Evolutionary conservation across 306 rosid genomes (phyloP), one percentile per base, ranked within the genome.

Genomic region (Glycine soja): DNA sequence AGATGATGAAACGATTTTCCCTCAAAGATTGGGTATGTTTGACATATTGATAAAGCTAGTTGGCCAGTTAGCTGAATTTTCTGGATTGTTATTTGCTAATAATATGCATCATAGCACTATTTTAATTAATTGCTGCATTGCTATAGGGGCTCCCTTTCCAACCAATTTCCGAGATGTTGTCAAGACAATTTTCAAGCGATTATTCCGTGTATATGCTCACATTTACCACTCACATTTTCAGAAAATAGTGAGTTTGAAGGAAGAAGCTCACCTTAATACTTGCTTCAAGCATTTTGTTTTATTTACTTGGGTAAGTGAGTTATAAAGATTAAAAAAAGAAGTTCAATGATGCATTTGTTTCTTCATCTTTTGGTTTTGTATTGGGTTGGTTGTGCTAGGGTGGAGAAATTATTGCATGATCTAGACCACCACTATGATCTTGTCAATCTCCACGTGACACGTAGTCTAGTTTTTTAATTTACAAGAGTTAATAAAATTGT

Each of bases 241-340:
- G 78, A 91, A 90, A 89, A 94, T 94, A 45, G 88, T 92, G 75
- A 88, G 92, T 82, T 85, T 94, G 89, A 94, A 91, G 87, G 98
- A 94, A 86, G 95, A 94, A 86, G 98, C 98, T 77, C 98, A 94
- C 79, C 88, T 94, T 50, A 94, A 94, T 63, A 94, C 98, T 65
- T 94, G 97, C 93, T 91, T 94, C 86, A 94, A 94, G 89, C 98
- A 94, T 81, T 94, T 94, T 83, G 91, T 94, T 80, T 89, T 94
- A 57, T 94, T 91, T 80, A 91, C 93, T 8, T 91, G 97, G 85
- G 98, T 94, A 80, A 90, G 94, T 81, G 84, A 79, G 13, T 63
- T 13, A 24, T 5, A 72, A 10, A 15, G 24, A 32, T 56, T 38
- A 0, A 4, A 38, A 38, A 11, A 5, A 6, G 9, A 15, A 12